These are phyloP conservation scores for Neurospora cerealis DNA, from an alignment of 495 filamentous ascomycete genomes.

Conservation along the genomic window DNA sequence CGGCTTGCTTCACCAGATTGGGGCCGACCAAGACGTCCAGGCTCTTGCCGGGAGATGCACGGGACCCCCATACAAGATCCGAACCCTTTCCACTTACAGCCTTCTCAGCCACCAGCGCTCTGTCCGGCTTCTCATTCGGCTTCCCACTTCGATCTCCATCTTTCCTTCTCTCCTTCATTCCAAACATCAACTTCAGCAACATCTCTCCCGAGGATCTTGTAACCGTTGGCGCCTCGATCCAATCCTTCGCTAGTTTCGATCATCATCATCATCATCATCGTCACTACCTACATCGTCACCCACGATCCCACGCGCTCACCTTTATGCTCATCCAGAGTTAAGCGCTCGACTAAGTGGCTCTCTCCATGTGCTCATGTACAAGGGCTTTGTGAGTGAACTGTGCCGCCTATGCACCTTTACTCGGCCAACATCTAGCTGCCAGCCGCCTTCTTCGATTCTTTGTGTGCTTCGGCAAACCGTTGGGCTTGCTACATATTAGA, in stretches of 20 bases:
- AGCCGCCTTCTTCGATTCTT: slow-evolving; percentile 10
- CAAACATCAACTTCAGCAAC: background rate
- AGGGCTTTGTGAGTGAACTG: slow-evolving; percentile 15
- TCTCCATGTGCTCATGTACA: background rate
- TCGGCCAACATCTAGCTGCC: slow-evolving; percentile 26
- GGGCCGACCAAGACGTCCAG: slow-evolving; percentile 20
- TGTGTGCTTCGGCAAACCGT: slow-evolving; percentile 7
- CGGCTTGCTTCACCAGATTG: slow-evolving; percentile 16
- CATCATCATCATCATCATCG: background rate
- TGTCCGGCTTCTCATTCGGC: slow-evolving; percentile 5
- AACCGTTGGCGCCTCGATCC: background rate
- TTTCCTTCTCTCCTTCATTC: background rate
- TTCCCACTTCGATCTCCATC: slow-evolving; percentile 5
- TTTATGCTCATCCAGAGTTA: background rate
- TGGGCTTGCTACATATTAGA: background rate
- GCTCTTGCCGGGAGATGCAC: slow-evolving; percentile 8
- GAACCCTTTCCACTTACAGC: slow-evolving; percentile 1
- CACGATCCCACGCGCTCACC: background rate
- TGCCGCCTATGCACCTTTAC: slow-evolving; percentile 26
- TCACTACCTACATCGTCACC: background rate
- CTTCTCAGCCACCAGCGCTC: background rate
- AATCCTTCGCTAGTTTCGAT: background rate
- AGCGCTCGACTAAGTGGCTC: background rate
- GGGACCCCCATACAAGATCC: slow-evolving; percentile 11
- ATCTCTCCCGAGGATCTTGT: background rate